Percentiles rank a stretch among this genome's conserved stretches.
Conservation (phyloP, 176 grass and related monocot genomes). For the Tillandsia leiboldiana region DNA sequence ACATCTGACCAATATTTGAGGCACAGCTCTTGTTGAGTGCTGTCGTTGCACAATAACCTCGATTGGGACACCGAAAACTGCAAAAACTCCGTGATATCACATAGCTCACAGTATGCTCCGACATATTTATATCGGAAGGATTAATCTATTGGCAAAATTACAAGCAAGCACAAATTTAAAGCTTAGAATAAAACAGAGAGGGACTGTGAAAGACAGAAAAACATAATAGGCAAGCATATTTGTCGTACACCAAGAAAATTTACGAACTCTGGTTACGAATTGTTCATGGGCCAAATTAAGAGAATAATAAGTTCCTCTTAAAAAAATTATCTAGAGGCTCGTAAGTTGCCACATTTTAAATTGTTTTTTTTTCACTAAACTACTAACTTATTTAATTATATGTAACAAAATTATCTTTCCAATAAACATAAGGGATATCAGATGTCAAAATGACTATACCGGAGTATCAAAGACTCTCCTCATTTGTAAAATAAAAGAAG, state of each 20-base stretch:
- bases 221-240: too few species aligned
- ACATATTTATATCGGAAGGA: neutral
- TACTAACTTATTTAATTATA: too few species aligned
- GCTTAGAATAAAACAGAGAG: neutral
- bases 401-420: neutral
- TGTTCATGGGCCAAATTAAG: too few species aligned
- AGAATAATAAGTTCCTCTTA: too few species aligned
- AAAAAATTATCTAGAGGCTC: too few species aligned
- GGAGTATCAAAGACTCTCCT: neutral
- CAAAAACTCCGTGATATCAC: conserved; percentile 14
- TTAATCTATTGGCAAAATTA: too few species aligned
- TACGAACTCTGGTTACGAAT: too few species aligned
- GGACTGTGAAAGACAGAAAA: too few species aligned
- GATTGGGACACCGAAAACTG: conserved; percentile 88
- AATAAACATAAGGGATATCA: neutral
- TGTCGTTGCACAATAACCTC: conserved; percentile 69
- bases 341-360: too few species aligned
- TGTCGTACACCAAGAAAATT: too few species aligned
- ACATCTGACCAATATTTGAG: conserved; percentile 71
- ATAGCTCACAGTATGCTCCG: neutral
- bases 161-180: neutral
- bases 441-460: too few species aligned
- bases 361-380: too few species aligned
- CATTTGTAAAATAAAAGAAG: neutral
- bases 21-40: conserved; percentile 62